phyloP scores from a whole-genome alignment of 352 stramenopile species.

The Phytophthora syringae region DNA sequence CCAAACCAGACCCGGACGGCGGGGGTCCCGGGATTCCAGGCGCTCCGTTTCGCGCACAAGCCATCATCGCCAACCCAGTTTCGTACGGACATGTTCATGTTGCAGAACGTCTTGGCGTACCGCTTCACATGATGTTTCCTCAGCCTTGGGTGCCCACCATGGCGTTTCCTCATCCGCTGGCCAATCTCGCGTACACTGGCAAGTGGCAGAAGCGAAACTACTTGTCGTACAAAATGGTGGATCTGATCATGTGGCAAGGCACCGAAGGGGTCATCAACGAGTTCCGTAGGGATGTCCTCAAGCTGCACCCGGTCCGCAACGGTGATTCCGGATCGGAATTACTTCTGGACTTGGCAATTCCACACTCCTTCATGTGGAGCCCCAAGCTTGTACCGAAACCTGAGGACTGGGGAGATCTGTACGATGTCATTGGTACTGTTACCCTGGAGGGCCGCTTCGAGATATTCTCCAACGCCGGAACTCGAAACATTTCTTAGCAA shows the following conservation, averaged over 20 bases:
- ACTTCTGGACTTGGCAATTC: slow-evolving; percentile 52
- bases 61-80: slow-evolving; percentile 95
- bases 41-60: slow-evolving; percentile 82
- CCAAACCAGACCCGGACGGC: slow-evolving; percentile 71
- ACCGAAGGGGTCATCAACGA: slow-evolving; percentile 57
- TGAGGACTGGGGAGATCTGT: slow-evolving; percentile 60
- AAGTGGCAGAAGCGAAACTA: slow-evolving; percentile 53
- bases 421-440: slow-evolving; percentile 57
- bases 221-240: slow-evolving; percentile 60
- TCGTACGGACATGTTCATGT: slow-evolving; percentile 93
- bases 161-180: slow-evolving; percentile 89
- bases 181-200: slow-evolving; percentile 77
- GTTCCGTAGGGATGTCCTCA: slow-evolving; percentile 59
- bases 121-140: slow-evolving; percentile 95
- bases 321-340: slow-evolving; percentile 44
- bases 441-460: slow-evolving; percentile 40
- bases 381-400: slow-evolving; percentile 58
- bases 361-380: slow-evolving; percentile 78
- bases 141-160: slow-evolving; percentile 88
- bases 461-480: slow-evolving; percentile 32
- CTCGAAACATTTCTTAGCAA: slow-evolving; percentile 39
- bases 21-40: slow-evolving; percentile 41
- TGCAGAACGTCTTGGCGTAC: slow-evolving; percentile 91
- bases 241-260: slow-evolving; percentile 62
- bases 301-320: slow-evolving; percentile 53